Conservation (phyloP, 2,329 filamentous ascomycete genomes). For the Juglanconis sp. region DNA sequence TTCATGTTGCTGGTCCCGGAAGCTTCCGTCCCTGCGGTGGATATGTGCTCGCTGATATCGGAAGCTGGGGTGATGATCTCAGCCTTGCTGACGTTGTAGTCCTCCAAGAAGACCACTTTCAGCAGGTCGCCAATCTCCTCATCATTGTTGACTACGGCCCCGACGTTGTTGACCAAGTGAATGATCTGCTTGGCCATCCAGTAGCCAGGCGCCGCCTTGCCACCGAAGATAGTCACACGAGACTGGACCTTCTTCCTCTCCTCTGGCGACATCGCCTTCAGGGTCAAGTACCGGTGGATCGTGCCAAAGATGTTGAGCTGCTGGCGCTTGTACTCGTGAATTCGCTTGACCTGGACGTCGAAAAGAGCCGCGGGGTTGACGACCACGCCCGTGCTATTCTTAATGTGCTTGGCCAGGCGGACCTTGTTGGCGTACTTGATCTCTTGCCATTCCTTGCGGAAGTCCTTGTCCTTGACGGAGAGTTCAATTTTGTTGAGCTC, state of each 20-base stretch:
- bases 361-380: constrained; percentile 89
- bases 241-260: constrained; percentile 83
- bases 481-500: constrained; percentile 80
- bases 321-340: constrained; percentile 98
- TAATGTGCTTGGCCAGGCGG: constrained; percentile 86
- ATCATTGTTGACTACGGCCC: constrained; percentile 86
- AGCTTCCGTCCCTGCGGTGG: constrained; percentile 90
- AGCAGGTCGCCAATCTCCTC: constrained; percentile 86
- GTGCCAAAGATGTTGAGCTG: constrained; percentile 99
- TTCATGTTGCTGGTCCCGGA: constrained; percentile 98
- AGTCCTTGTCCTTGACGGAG: constrained; percentile 80
- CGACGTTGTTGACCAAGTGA: constrained; percentile 91
- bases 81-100: constrained; percentile 99
- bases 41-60: constrained; percentile 97
- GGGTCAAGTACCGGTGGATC: constrained; percentile 85
- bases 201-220: constrained; percentile 96
- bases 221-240: constrained; percentile 93
- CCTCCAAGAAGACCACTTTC: constrained; percentile 95
- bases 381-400: constrained; percentile 70
- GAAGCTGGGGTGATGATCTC: constrained; percentile 94
- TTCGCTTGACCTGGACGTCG: constrained; percentile 97
- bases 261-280: constrained; percentile 81
- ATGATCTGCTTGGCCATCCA: constrained; percentile 99
- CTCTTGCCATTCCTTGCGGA: constrained; percentile 91
- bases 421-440: constrained; percentile 98